Conservation (phyloP, 169 alveolate genomes). For the Cryptosporidium meleagridis region DNA sequence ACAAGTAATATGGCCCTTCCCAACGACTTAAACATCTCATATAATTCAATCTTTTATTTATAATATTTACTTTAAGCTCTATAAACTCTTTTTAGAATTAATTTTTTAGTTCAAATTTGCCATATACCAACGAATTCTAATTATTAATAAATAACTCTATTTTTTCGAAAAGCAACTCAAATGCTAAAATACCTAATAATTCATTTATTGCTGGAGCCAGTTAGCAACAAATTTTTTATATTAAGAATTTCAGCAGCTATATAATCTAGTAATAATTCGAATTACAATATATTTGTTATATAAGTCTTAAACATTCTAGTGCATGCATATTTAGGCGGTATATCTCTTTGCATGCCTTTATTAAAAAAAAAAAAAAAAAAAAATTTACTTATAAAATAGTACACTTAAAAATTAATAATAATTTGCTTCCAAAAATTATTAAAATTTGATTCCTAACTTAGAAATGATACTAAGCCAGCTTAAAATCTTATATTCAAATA, state of each 20-base stretch:
- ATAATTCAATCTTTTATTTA: background rate
- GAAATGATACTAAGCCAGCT: background rate
- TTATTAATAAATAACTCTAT: background rate
- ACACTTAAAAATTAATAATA: background rate
- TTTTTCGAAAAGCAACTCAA: background rate
- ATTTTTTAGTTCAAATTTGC: background rate
- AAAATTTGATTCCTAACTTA: background rate
- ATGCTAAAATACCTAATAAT: background rate
- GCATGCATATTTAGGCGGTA: conserved; percentile 64
- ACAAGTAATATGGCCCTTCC: background rate
- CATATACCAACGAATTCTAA: background rate
- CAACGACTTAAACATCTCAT: background rate
- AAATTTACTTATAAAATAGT: background rate
- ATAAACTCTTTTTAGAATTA: background rate
- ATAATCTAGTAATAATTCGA: background rate
- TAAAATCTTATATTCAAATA: background rate
- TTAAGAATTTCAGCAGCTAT: background rate
- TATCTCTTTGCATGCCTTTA: conserved; percentile 23
- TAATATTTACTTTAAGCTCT: background rate
- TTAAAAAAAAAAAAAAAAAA: no score
- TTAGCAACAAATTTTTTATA: background rate
- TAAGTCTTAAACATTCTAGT: conserved; percentile 7
- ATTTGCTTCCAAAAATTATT: background rate
- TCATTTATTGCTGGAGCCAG: background rate
- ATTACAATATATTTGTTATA: background rate